Conservation (phyloP, 345 rosid species). For the Aquilaria sinensis region DNA sequence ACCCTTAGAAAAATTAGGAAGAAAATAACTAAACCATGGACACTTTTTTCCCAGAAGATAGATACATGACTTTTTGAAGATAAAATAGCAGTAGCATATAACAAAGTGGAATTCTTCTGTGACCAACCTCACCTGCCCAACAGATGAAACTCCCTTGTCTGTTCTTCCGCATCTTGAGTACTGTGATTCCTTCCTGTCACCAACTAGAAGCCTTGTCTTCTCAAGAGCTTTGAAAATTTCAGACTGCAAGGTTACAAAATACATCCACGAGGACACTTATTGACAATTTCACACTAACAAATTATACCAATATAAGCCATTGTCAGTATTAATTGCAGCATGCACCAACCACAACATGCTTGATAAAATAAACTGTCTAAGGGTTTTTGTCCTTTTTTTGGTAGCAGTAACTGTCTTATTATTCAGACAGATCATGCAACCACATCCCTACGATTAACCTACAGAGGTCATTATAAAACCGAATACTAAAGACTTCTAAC, state of each 20-base stretch:
- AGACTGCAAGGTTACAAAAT: conserved; percentile 42
- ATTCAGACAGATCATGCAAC: too few relatives aligned
- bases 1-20: too few relatives aligned
- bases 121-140: conserved; percentile 70
- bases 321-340: conserved; percentile 8
- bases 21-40: too few relatives aligned
- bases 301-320: background rate
- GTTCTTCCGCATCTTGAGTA: conserved; percentile 98
- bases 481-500: too few relatives aligned
- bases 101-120: background rate
- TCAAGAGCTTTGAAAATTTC: conserved; percentile 85
- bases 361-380: conserved; percentile 1
- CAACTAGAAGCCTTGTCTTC: conserved; percentile 72
- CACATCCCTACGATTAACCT: too few relatives aligned
- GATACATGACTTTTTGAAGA: too few relatives aligned
- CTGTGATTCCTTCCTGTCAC: conserved; percentile 61
- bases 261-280: conserved; percentile 6
- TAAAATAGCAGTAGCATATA: background rate
- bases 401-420: too few relatives aligned
- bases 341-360: background rate
- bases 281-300: background rate
- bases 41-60: too few relatives aligned
- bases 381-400: background rate
- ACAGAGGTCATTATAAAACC: too few relatives aligned
- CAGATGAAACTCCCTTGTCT: conserved; percentile 90